Evolutionary conservation across 169 alveolate species (phyloP).

Genomic region (Cyclospora cayetanensis): DNA sequence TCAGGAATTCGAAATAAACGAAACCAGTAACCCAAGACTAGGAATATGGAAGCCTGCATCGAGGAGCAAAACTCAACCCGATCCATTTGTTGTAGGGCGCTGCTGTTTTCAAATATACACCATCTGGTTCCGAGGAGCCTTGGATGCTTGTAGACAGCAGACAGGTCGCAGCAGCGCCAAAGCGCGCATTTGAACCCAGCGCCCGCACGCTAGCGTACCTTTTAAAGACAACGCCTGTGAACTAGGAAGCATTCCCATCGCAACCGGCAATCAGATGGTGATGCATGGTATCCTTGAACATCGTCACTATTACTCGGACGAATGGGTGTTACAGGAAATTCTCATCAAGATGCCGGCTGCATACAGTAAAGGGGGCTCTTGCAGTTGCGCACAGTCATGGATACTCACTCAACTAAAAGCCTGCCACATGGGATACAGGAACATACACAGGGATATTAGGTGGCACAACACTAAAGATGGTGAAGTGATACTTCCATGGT

Average conservation of each 20-base stretch:
- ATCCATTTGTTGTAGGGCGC: not conserved
- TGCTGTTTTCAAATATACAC: not conserved
- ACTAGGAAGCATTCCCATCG: not conserved
- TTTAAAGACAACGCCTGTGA: not conserved
- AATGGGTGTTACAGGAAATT: not conserved
- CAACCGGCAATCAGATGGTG: slow-evolving; percentile 21
- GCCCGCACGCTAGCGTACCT: not conserved
- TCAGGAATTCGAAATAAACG: not conserved
- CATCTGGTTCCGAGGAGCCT: not conserved
- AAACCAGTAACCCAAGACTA: not conserved
- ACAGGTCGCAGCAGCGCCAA: not conserved
- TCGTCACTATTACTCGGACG: slow-evolving; percentile 29
- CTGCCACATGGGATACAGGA: not conserved
- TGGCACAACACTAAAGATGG: no score
- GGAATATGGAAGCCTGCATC: slow-evolving; percentile 20
- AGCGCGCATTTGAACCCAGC: not conserved
- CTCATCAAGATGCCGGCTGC: not conserved
- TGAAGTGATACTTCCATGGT: not conserved
- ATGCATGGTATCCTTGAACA: slow-evolving; percentile 37
- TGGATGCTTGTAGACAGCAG: not conserved
- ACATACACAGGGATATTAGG: not conserved
- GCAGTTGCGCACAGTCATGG: no score
- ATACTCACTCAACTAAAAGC: no score
- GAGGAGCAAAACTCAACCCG: not conserved
- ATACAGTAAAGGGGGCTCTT: no score